A percentile compares a stretch with the other conserved stretches of the same genome.
phyloP scores from a whole-genome alignment of 2,329 filamentous ascomycete species.

The Trichoderma atrobrunneum region DNA sequence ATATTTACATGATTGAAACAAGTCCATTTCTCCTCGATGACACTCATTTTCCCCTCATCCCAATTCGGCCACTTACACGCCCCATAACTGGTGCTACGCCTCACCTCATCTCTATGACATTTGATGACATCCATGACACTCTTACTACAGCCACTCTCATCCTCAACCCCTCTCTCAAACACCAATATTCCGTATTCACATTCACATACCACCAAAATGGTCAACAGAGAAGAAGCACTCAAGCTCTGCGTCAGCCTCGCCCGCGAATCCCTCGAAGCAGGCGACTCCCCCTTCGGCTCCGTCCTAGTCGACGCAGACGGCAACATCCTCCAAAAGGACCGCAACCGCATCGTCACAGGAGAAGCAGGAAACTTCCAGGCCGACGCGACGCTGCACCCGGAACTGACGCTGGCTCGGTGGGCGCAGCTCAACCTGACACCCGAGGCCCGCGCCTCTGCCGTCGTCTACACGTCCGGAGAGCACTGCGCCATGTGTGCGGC shows the following conservation, averaged over 20 bases:
- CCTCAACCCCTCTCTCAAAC: not conserved
- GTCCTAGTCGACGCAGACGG: slow-evolving; percentile 33
- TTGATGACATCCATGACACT: not conserved
- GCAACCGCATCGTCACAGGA: slow-evolving; percentile 35
- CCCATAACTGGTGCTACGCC: not conserved
- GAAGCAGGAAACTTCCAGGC: slow-evolving; percentile 25
- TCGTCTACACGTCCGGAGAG: slow-evolving; percentile 39
- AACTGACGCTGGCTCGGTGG: slow-evolving; percentile 38
- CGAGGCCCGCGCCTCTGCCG: slow-evolving; percentile 38
- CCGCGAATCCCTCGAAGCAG: slow-evolving; percentile 36
- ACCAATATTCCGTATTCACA: not conserved
- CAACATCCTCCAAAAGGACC: slow-evolving; percentile 32
- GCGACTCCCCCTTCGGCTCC: slow-evolving; percentile 38
- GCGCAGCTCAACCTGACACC: slow-evolving; percentile 36
- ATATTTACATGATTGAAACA: not conserved
- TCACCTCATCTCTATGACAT: not conserved
- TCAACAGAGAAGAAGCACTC: not conserved
- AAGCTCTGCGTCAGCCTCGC: slow-evolving; percentile 23
- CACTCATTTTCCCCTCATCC: not conserved
- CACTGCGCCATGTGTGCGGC: slow-evolving; percentile 39
- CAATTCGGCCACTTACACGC: not conserved
- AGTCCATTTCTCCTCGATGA: not conserved
- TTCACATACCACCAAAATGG: not conserved
- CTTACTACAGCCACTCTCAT: not conserved
- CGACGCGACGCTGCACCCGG: slow-evolving; percentile 36